Conservation (phyloP, 2,329 filamentous ascomycete genomes). For the Thyridium curvatum region DNA sequence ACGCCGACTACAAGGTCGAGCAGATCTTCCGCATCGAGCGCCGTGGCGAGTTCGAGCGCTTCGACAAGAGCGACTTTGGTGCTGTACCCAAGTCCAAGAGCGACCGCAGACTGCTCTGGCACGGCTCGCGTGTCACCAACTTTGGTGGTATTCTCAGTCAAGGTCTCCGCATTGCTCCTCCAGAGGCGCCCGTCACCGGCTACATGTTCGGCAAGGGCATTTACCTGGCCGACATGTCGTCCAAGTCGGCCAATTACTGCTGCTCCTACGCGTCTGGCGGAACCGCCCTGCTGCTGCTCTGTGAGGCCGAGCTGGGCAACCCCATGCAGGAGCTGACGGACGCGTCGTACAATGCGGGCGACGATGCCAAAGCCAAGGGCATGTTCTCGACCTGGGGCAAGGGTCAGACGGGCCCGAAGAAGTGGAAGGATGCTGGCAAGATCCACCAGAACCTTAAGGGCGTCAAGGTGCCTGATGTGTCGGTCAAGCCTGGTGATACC, state of each 20-base stretch:
- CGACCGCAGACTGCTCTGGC: slow-evolving; percentile 77
- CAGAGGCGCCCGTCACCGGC: slow-evolving; percentile 70
- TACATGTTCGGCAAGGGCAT: slow-evolving; percentile 93
- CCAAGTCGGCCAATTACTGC: slow-evolving; percentile 79
- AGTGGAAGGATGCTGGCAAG: slow-evolving; percentile 70
- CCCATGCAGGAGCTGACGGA: slow-evolving; percentile 61
- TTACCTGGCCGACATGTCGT: slow-evolving; percentile 79
- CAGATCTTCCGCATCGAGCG: slow-evolving; percentile 82
- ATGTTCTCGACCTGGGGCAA: slow-evolving; percentile 65
- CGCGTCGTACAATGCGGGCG: slow-evolving; percentile 56
- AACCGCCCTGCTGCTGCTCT: slow-evolving; percentile 70
- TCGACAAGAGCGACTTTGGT: slow-evolving; percentile 44
- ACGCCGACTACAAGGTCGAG: slow-evolving; percentile 51
- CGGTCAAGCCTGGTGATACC: slow-evolving; percentile 38
- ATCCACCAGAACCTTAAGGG: slow-evolving; percentile 61
- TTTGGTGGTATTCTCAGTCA: slow-evolving; percentile 83
- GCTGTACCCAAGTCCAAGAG: slow-evolving; percentile 36
- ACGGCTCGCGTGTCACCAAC: slow-evolving; percentile 77
- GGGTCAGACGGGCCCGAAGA: slow-evolving; percentile 55
- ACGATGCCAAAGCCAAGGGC: slow-evolving; percentile 52
- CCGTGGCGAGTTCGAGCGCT: slow-evolving; percentile 63
- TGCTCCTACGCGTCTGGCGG: slow-evolving; percentile 53
- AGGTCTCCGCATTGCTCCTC: slow-evolving; percentile 83
- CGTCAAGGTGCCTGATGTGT: slow-evolving; percentile 47
- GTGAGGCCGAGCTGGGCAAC: slow-evolving; percentile 74